Evolutionary conservation across 176 grass and related monocot species (phyloP), one percentile per base, ranked within the genome.

Genomic region (Oryza longistaminata): DNA sequence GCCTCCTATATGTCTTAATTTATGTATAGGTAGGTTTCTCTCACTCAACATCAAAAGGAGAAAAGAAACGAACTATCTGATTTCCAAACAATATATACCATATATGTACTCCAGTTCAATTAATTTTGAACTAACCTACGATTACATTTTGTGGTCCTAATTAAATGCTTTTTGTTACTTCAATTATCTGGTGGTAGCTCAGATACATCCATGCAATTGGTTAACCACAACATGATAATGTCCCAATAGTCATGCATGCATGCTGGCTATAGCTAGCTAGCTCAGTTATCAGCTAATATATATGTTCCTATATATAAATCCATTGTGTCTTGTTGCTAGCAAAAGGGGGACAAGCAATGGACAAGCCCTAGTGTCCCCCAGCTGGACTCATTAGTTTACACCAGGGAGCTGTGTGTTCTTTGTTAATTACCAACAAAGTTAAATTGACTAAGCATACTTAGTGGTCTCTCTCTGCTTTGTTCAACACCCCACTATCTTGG

Each of bases 281-380:
- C 73, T 53, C 48, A 10, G 25, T 11, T 11, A 33, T 67, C 27
- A 15, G 24, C 44, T 22, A n/a, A n/a, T 21, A 17, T 10, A 43
- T 25, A 25, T 72, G 24, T 14, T 65, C 81, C 19, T 9, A 69
- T 55, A 69, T 55, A 19, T 44, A 73, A 85, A 58, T 58, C 6
- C 19, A 58, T 16, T 15, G 14, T 85, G 81, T 89, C 82, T 70
- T 85, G 29, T 85, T 87, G 74, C 72, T 74, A 64, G 12, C 66
- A 74, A 49, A 17, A 58, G 58, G 77, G 88, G 49, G 88, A 88
- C 88, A 90, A 17, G 21, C 5, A 12, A 77, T 68, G 68, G 88
- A 90, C 91, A 93, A 22, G 75, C 55, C 85, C 74, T 85, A 76
- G 88, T 93, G 91, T 88, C 62, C 67, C 44, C 73, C 86, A 88